Base-by-base conservation (phyloP, 169 alveolate genomes). In the Cytauxzoon felis region DNA sequence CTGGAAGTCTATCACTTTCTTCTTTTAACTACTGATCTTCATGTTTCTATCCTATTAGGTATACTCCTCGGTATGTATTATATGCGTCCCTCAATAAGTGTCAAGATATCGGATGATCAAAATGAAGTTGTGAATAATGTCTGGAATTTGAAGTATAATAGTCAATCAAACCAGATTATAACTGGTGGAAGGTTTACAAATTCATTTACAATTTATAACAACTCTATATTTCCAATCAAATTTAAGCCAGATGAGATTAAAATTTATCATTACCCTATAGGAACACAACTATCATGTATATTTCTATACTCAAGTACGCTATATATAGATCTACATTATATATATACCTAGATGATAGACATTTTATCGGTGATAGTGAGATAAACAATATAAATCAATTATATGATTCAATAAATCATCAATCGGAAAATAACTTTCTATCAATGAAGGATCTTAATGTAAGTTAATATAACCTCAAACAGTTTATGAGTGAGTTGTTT, bases 201-300 rank as follows among this genome's bases (percentile, higher is more conserved):
- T 16, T 40, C 45, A 27, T 23, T 85, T 21, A 48, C 54, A 5
- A 30, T 85, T 30, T 70, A 51, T 27, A 85, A 85, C 59, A 47
- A 65, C 16, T 53, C 91, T 3, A 45, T 80, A 21, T 71, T 80
- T 24, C 81, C 91, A 0, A 41, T 75, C 50, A 61, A 63, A 13
- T 75, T 64, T 43, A 29, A 62, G 19, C 58, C 88, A n/a, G 56
- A 68, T 29, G 59, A 57, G 34, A 82, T 67, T 19, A 41, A 61
- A 18, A 60, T 75, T 41, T 76, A 51, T 41, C 64, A 79, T 54
- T 85, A 73, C 48, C 91, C 91, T 9, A 58, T 85, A 9, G 91
- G 91, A 16, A 45, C 69, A 30, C 61, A 38, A 43, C 61, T 49
- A 18, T 43, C 24, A 13, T 79, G 88, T 54, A 50, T 79, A 60